Conservation (phyloP, 345 rosid genomes). For the Cardamine occulta region DNA sequence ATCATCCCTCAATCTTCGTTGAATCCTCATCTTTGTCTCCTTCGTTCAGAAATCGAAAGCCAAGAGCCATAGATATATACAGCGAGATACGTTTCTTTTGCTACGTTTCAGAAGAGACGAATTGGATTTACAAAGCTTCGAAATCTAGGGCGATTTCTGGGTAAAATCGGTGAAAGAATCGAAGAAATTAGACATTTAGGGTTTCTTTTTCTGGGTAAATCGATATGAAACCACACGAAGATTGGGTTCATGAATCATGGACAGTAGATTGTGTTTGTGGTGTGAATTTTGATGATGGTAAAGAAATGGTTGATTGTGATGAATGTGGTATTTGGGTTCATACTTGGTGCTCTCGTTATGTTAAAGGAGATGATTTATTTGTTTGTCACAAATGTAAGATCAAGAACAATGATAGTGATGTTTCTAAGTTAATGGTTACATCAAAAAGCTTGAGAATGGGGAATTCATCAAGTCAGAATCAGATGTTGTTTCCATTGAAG, state of each 20-base stretch:
- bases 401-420: constrained; percentile 58
- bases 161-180: not conserved
- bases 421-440: constrained; percentile 68
- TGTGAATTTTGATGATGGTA: constrained; percentile 90
- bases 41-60: not conserved
- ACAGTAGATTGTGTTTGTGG: constrained; percentile 96
- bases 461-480: constrained; percentile 41
- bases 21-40: not conserved
- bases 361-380: constrained; percentile 78
- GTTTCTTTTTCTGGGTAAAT: not conserved
- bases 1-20: not conserved
- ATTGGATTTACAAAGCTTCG: constrained; percentile 1
- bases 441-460: constrained; percentile 62
- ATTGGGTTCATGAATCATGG: constrained; percentile 97
- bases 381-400: constrained; percentile 84
- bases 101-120: constrained; percentile 1
- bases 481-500: constrained; percentile 36
- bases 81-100: not conserved
- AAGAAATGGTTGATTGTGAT: constrained; percentile 98
- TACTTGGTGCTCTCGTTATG: constrained; percentile 88
- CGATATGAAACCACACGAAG: constrained; percentile 70
- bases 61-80: not conserved
- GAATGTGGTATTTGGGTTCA: constrained; percentile 99
- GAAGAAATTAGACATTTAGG: constrained; percentile 6
- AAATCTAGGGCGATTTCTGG: constrained; percentile 4